Percentiles rank a stretch among this genome's conserved stretches.
Evolutionary conservation across 139 green algal species (phyloP).

Genomic region (Trebouxia sp.): DNA sequence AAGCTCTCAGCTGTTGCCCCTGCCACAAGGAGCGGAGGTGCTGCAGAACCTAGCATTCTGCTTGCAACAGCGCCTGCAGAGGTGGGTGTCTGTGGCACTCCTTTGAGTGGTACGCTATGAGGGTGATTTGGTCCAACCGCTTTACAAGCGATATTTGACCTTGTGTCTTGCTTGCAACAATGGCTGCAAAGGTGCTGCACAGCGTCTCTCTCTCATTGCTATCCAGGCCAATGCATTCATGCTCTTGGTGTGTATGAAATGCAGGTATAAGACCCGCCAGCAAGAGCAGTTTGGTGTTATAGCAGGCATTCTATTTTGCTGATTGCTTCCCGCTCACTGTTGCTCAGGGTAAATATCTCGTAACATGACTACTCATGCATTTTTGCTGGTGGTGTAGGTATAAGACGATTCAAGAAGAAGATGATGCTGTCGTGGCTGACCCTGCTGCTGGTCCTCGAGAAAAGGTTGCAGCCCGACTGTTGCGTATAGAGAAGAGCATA

Average conservation of each 20-base stretch:
- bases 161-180: constrained; percentile 56
- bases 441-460: constrained; percentile 48
- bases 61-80: constrained; percentile 51
- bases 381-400: constrained; percentile 45
- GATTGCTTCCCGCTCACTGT: too few species aligned
- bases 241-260: too few species aligned
- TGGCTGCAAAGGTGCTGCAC: constrained; percentile 48
- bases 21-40: constrained; percentile 48
- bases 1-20: neutral
- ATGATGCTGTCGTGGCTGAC: constrained; percentile 67
- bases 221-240: too few species aligned
- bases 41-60: constrained; percentile 60
- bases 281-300: neutral
- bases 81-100: neutral
- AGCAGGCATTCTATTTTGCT: too few species aligned
- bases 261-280: neutral
- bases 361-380: neutral
- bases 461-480: constrained; percentile 67
- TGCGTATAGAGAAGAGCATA: constrained; percentile 71
- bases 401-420: constrained; percentile 54
- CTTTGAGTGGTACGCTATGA: too few species aligned
- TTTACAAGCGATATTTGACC: constrained; percentile 52
- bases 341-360: too few species aligned
- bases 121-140: too few species aligned
- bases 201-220: too few species aligned